Conservation (phyloP, 2,329 filamentous ascomycete species). For the Ophiosphaerella narmari region DNA sequence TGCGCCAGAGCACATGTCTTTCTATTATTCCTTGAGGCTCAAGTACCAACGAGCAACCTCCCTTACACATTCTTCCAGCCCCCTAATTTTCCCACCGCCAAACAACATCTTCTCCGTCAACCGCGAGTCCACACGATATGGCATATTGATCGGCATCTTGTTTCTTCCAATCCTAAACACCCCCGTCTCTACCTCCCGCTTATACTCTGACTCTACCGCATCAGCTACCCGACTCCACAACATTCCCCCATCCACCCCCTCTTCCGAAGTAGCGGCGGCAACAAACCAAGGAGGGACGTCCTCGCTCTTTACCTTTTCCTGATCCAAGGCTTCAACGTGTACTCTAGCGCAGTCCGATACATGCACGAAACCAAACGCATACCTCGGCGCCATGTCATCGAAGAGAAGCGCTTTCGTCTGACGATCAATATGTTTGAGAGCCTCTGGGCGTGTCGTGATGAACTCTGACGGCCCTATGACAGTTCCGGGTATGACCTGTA, state of each 20-base stretch:
- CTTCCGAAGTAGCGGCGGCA: slow-evolving; percentile 28
- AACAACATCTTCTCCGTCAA: slow-evolving; percentile 32
- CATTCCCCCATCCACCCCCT: slow-evolving; percentile 18
- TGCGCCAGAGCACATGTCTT: neutral
- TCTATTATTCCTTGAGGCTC: slow-evolving; percentile 7
- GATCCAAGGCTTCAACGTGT: slow-evolving; percentile 37
- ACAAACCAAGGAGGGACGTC: slow-evolving; percentile 35
- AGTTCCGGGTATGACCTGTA: slow-evolving; percentile 41
- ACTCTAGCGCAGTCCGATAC: slow-evolving; percentile 38
- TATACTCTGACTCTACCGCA: slow-evolving; percentile 24
- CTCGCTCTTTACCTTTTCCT: slow-evolving; percentile 13
- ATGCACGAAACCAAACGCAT: slow-evolving; percentile 43
- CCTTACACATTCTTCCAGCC: slow-evolving; percentile 28
- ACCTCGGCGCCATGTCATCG: slow-evolving; percentile 33
- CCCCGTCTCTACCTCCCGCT: slow-evolving; percentile 16
- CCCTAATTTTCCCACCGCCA: slow-evolving; percentile 19
- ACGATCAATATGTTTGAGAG: slow-evolving; percentile 32
- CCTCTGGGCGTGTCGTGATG: slow-evolving; percentile 20
- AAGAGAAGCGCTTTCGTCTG: slow-evolving; percentile 40
- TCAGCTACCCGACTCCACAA: slow-evolving; percentile 31
- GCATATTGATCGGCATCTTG: slow-evolving; percentile 37
- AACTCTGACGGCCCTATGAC: slow-evolving; percentile 42
- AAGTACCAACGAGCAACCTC: slow-evolving; percentile 39
- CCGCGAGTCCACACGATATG: slow-evolving; percentile 35
- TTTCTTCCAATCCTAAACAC: slow-evolving; percentile 29